Conservation (phyloP, 208 protist genomes). For the Phytomonas sp. region DNA sequence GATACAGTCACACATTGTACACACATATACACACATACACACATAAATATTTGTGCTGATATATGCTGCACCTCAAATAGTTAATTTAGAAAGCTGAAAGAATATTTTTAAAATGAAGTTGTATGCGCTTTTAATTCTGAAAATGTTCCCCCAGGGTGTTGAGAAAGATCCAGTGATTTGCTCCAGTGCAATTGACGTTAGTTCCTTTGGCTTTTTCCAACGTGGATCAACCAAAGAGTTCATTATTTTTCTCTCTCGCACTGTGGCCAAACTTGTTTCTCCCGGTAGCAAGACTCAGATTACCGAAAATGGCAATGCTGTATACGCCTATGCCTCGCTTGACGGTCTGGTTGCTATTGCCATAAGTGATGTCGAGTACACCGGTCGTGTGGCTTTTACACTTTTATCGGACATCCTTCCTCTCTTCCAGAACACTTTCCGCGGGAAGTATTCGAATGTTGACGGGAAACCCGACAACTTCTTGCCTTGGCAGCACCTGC, state of each 20-base stretch:
- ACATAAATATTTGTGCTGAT: slow-evolving; percentile 5
- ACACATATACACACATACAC: slow-evolving; percentile 6
- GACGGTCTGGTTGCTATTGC: slow-evolving; percentile 77
- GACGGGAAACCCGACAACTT: slow-evolving; percentile 62
- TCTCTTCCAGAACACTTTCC: slow-evolving; percentile 78
- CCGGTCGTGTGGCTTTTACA: slow-evolving; percentile 77
- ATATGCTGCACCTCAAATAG: neutral
- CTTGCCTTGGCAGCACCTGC: slow-evolving; percentile 63
- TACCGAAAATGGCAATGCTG: slow-evolving; percentile 72
- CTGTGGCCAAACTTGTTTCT: slow-evolving; percentile 65
- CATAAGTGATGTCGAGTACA: slow-evolving; percentile 84
- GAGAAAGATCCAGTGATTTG: slow-evolving; percentile 72
- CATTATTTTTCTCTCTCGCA: slow-evolving; percentile 80
- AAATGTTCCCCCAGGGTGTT: slow-evolving; percentile 32
- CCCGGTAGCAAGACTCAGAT: slow-evolving; percentile 69
- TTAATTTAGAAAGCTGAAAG: slow-evolving; percentile 6
- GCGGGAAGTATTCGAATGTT: slow-evolving; percentile 69
- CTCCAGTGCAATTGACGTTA: slow-evolving; percentile 76
- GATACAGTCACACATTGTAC: neutral
- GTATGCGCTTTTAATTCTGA: slow-evolving; percentile 60
- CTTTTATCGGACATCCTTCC: slow-evolving; percentile 57
- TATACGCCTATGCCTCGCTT: slow-evolving; percentile 55
- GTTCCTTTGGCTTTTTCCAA: slow-evolving; percentile 86
- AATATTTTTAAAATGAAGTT: slow-evolving; percentile 48
- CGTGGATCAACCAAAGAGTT: slow-evolving; percentile 73